Percentiles rank a stretch among this genome's conserved stretches.
Evolutionary conservation across 179 eudicot genomes (phyloP).

Genomic region (Gypsophila paniculata): DNA sequence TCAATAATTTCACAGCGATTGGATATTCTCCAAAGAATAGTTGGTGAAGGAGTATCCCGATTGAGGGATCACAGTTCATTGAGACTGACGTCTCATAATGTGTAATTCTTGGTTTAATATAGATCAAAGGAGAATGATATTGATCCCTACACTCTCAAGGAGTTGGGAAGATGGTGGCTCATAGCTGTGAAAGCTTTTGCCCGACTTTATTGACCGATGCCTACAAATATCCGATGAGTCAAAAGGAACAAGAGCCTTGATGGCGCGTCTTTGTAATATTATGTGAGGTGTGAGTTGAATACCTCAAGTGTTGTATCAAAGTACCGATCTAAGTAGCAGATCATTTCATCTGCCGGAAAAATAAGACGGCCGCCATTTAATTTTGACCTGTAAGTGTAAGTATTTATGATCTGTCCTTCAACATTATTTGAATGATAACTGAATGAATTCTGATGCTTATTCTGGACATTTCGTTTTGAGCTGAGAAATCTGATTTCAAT

Average conservation of each 20-base stretch:
- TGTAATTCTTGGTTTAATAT: not conserved
- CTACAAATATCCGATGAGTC: not conserved
- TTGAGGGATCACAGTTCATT: constrained; percentile 39
- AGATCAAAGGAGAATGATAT: not conserved
- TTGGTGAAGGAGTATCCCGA: constrained; percentile 48
- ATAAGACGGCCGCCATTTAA: not conserved
- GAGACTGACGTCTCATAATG: constrained; percentile 25
- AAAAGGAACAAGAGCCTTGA: not conserved
- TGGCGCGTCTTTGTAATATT: constrained; percentile 4
- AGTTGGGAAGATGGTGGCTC: constrained; percentile 14
- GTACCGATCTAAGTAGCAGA: not conserved
- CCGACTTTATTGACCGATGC: not conserved
- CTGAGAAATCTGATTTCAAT: not conserved
- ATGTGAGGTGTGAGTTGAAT: constrained; percentile 11
- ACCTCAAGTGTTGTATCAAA: constrained; percentile 13
- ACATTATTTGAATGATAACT: constrained; percentile 7
- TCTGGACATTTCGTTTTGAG: not conserved
- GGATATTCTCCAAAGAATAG: constrained; percentile 36
- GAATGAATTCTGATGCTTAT: not conserved
- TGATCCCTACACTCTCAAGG: not conserved
- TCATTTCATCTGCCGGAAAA: not conserved
- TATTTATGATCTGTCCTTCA: not conserved
- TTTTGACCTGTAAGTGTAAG: constrained; percentile 18
- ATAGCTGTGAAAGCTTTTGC: not conserved
- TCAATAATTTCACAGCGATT: constrained; percentile 50